phyloP scores from a whole-genome alignment of 2,329 filamentous ascomycete genomes.

The Neofusicoccum sp. region DNA sequence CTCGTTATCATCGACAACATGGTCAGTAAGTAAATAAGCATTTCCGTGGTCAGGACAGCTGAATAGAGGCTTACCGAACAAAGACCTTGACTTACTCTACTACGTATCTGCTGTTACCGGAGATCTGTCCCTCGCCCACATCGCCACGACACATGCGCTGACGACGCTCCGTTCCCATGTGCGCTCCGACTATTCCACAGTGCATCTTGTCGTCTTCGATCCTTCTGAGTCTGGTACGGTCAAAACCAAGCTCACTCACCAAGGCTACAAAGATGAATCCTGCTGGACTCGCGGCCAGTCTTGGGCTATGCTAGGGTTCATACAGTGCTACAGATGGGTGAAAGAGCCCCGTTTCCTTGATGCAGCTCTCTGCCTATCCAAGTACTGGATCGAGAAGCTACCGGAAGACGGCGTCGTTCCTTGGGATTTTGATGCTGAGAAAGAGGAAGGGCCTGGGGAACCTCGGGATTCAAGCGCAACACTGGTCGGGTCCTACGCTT shows the following conservation, averaged over 20 bases:
- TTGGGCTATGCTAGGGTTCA: slow-evolving; percentile 54
- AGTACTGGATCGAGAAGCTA: slow-evolving; percentile 48
- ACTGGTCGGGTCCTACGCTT: slow-evolving; percentile 43
- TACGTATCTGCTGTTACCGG: slow-evolving; percentile 41
- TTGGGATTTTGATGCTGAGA: slow-evolving; percentile 55
- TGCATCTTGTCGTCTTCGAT: slow-evolving; percentile 52
- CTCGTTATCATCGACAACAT: slow-evolving; percentile 46
- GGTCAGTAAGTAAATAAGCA: not conserved
- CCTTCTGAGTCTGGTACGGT: slow-evolving; percentile 41
- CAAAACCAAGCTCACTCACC: slow-evolving; percentile 52
- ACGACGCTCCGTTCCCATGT: slow-evolving; percentile 46
- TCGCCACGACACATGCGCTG: slow-evolving; percentile 45
- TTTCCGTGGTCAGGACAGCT: slow-evolving; percentile 25
- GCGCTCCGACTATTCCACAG: slow-evolving; percentile 42
- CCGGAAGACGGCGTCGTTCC: slow-evolving; percentile 42
- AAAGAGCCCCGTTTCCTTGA: slow-evolving; percentile 41
- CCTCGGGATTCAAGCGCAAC: slow-evolving; percentile 47
- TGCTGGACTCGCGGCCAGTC: slow-evolving; percentile 55
- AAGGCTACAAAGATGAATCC: slow-evolving; percentile 48
- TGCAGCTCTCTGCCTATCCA: slow-evolving; percentile 45
- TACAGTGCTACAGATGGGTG: slow-evolving; percentile 49
- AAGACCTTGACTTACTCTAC: slow-evolving; percentile 49
- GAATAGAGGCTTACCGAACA: slow-evolving; percentile 33
- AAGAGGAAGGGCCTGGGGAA: slow-evolving; percentile 24
- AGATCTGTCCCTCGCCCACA: slow-evolving; percentile 34